Evolutionary conservation across 257 asterid species (phyloP), one percentile per base, ranked within the genome.

Genomic region (Hygrophila difformis): DNA sequence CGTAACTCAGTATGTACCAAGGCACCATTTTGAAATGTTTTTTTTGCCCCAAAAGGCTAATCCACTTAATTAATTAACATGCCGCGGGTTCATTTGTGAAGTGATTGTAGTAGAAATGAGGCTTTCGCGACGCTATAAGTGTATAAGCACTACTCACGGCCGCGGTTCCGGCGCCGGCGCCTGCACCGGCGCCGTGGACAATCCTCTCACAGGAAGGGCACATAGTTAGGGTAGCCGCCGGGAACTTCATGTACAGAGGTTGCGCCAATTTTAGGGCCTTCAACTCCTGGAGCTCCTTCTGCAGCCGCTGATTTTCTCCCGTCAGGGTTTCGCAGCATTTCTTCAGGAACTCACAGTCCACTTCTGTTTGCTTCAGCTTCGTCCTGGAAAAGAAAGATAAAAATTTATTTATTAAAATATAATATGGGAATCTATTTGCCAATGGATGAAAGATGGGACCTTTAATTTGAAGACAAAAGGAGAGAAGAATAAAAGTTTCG

Each of bases 301-400:
- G 94, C 9, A 89, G 74, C 57, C 94, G 73, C 52, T 91, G 67
- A 28, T 89, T 89, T 60, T 89, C 96, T 1, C 84, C 97, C n/a
- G 96, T 89, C 42, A 89, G 55, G 1, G 94, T 69, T 40, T 84
- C 96, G 39, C 97, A 84, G 63, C 84, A 89, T 68, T 89, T 89
- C 67, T 89, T 89, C 75, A 89, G 15, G 72, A 74, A 79, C 22
- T 84, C 97, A 38, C 93, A 89, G 74, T 89, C 97, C 9, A 81
- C 87, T 55, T 89, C 97, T 2, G 97, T 89, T 54, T 89, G 97
- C 76, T 89, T 89, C 46, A 89, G 94, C 81, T 89, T 89, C 8
- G 95, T 84, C 72, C 97, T 88, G 73, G 37, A 10, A 33, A 33
- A 5, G 4, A 26, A 26, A 26, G 4, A 0, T 3, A 26, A 26